A percentile compares a stretch with the other conserved stretches of the same genome.
These are phyloP conservation scores for Pouteria glomerata DNA, from an alignment of 148 eudicot genomes.

Conservation along the genomic window DNA sequence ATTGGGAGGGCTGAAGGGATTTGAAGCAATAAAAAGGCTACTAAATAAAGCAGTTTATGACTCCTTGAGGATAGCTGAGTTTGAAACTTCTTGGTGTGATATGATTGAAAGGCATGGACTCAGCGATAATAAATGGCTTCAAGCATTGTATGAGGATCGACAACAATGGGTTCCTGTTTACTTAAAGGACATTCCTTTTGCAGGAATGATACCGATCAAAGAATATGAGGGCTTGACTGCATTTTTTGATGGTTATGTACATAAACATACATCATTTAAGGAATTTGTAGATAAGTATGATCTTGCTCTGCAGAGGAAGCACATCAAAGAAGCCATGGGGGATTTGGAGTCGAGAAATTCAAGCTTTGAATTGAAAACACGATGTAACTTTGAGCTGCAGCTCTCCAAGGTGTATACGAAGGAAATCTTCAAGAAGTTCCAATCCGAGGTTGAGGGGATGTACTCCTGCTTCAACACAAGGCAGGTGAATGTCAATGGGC, in stretches of 20 bases:
- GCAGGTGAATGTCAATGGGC: conserved; percentile 27
- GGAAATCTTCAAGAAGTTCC: conserved; percentile 29
- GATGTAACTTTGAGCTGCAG: conserved; percentile 33
- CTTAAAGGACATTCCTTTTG: conserved; percentile 27
- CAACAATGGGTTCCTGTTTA: conserved; percentile 33
- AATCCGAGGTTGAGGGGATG: conserved; percentile 33
- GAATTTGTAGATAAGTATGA: conserved; percentile 36
- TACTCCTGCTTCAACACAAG: conserved; percentile 28
- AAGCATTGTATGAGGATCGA: conserved; percentile 32
- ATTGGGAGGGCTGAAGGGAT: conserved; percentile 32
- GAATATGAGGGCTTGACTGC: conserved; percentile 19
- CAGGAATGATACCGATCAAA: conserved; percentile 29
- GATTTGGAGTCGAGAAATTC: conserved; percentile 28
- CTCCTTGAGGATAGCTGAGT: conserved; percentile 33
- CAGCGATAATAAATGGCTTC: conserved; percentile 31
- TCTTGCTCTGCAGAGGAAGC: conserved; percentile 25
- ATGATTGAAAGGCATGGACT: conserved; percentile 28
- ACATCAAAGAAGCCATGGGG: conserved; percentile 31
- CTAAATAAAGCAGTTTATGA: conserved; percentile 28
- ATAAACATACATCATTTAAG: conserved; percentile 33
- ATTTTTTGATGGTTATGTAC: conserved; percentile 35
- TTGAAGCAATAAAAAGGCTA: conserved; percentile 24
- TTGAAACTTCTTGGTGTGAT: conserved; percentile 30
- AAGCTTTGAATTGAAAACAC: conserved; percentile 27
- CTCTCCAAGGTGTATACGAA: conserved; percentile 29